A percentile compares a stretch with the other conserved stretches of the same genome.
Evolutionary conservation across 2,329 filamentous ascomycete genomes (phyloP).

Genomic region (Fusarium nanum): DNA sequence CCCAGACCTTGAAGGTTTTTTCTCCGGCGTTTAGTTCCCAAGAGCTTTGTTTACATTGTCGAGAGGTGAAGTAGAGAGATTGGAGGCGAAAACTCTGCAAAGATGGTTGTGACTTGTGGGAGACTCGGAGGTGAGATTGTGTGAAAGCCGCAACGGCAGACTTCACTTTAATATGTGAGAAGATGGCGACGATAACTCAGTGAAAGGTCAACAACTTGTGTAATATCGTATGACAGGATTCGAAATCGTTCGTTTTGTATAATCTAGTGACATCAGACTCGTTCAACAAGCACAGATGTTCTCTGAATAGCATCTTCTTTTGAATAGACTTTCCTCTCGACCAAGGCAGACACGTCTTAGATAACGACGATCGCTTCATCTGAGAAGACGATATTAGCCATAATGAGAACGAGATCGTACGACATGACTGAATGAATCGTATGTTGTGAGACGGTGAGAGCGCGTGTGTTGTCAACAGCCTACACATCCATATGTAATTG

Average conservation of each 20-base stretch:
- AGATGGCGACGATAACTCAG: background rate
- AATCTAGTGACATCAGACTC: background rate
- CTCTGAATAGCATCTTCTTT: constrained; percentile 5
- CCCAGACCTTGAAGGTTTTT: background rate
- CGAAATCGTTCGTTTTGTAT: background rate
- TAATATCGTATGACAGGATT: background rate
- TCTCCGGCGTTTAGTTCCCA: background rate
- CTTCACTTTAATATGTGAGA: background rate
- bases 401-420: background rate
- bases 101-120: rapidly evolving
- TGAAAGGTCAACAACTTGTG: rapidly evolving
- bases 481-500: rapidly evolving
- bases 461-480: background rate
- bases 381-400: background rate
- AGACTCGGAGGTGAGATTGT: background rate
- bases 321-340: background rate
- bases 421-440: constrained; percentile 1
- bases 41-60: background rate
- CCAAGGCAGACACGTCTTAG: background rate
- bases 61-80: background rate
- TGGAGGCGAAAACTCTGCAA: background rate
- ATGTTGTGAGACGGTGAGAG: background rate
- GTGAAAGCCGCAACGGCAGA: background rate
- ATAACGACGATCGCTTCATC: background rate
- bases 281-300: background rate